Evolutionary conservation across 169 alveolate species (phyloP).

Genomic region (Ophryocystis elektroscirrha): DNA sequence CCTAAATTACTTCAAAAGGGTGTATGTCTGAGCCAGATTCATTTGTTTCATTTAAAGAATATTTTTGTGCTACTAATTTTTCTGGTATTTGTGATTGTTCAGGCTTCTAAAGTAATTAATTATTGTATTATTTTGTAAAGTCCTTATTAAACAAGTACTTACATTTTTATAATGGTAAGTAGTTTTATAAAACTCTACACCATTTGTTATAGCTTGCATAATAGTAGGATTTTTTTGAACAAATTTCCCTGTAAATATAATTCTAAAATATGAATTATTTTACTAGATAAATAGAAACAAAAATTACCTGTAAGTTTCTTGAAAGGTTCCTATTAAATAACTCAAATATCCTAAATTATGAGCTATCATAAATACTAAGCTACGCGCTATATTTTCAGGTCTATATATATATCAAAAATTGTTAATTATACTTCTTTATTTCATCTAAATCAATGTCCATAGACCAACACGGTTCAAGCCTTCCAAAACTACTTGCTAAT

Average conservation of each 20-base stretch:
- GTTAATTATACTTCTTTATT: constrained; percentile 11
- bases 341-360: constrained; percentile 57
- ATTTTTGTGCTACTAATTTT: too few species aligned
- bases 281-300: background rate
- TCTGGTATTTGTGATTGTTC: too few species aligned
- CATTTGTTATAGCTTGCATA: constrained; percentile 50
- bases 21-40: constrained; percentile 10
- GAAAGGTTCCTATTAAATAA: constrained; percentile 42
- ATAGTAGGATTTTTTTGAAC: constrained; percentile 43
- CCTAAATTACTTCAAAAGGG: background rate
- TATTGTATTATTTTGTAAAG: too few species aligned
- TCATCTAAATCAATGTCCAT: constrained; percentile 7
- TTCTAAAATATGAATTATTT: constrained; percentile 9
- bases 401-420: background rate
- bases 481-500: constrained; percentile 46
- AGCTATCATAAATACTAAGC: constrained; percentile 52
- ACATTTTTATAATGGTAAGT: too few species aligned
- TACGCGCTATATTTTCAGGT: constrained; percentile 51
- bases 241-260: constrained; percentile 60
- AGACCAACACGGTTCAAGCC: constrained; percentile 18
- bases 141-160: too few species aligned
- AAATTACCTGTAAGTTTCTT: constrained; percentile 34
- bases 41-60: too few species aligned
- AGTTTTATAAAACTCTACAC: too few species aligned
- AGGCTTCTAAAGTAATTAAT: too few species aligned